Percentiles rank a stretch among this genome's conserved stretches.
These are phyloP conservation scores for Taphrina deformans DNA, from an alignment of 1,139 yeast genomes.

Conservation along the genomic window DNA sequence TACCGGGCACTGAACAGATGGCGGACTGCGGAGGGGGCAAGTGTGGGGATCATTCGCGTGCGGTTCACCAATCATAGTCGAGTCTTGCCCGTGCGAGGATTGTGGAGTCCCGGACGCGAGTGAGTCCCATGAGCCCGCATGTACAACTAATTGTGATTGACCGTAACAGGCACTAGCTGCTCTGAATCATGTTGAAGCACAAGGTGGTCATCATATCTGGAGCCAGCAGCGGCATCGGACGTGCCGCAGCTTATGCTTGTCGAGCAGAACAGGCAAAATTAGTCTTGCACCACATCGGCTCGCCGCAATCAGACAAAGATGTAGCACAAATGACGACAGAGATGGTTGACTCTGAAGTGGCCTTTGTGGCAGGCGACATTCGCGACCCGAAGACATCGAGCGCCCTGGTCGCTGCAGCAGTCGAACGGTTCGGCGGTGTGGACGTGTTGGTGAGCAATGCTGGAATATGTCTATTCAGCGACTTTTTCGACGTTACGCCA, in stretches of 20 bases:
- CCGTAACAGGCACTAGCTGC: not conserved
- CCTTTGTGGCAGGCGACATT: conserved; percentile 51
- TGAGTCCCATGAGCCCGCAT: too few relatives aligned
- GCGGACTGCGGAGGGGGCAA: not conserved
- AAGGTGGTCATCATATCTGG: conserved; percentile 47
- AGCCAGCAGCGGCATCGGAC: conserved; percentile 50
- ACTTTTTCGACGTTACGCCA: conserved; percentile 48
- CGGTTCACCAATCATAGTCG: not conserved
- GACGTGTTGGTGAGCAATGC: conserved; percentile 54
- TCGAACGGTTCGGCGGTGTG: conserved; percentile 49
- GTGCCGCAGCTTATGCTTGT: conserved; percentile 48
- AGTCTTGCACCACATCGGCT: conserved; percentile 42
- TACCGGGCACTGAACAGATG: not conserved
- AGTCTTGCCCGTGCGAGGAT: not conserved
- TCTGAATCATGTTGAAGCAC: conserved; percentile 7
- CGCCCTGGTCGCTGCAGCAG: conserved; percentile 46
- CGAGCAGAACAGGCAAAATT: conserved; percentile 42
- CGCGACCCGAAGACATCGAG: conserved; percentile 48
- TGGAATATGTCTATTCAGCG: conserved; percentile 50
- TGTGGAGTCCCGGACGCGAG: not conserved
- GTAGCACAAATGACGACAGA: conserved; percentile 38
- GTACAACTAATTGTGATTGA: not conserved
- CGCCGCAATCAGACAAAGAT: conserved; percentile 13
- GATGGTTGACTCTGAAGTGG: conserved; percentile 40
- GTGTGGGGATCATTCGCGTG: not conserved